Percentiles rank a stretch among this genome's conserved stretches.
Conservation (phyloP, 345 rosid species). For the Syzygium aromaticum region DNA sequence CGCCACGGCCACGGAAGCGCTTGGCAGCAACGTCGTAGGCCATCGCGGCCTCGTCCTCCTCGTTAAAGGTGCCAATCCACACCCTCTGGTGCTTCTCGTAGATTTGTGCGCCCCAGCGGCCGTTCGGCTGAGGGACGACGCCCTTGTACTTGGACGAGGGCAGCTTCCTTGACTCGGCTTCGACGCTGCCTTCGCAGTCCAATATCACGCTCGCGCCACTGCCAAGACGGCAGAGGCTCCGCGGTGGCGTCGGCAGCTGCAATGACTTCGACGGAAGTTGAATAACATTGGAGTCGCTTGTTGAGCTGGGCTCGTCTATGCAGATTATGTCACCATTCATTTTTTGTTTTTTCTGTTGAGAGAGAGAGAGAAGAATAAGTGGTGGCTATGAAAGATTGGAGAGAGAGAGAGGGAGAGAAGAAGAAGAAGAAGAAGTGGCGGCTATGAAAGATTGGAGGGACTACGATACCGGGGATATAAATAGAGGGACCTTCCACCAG, state of each 20-base stretch:
- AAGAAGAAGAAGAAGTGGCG: background rate
- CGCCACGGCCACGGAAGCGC: constrained; percentile 81
- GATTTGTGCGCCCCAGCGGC: constrained; percentile 96
- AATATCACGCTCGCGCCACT: constrained; percentile 52
- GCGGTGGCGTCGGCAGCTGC: background rate
- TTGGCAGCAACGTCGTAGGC: constrained; percentile 78
- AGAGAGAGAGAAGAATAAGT: background rate
- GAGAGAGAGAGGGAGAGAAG: no score
- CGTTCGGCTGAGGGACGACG: constrained; percentile 94
- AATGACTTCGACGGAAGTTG: background rate
- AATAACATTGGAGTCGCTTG: background rate
- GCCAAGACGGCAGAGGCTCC: constrained; percentile 24
- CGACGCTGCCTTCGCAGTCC: constrained; percentile 47
- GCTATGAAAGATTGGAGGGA: background rate
- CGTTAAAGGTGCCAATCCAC: constrained; percentile 89
- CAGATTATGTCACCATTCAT: background rate
- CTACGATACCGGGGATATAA: background rate
- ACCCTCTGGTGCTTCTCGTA: constrained; percentile 98
- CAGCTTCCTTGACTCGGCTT: constrained; percentile 77
- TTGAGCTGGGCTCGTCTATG: background rate
- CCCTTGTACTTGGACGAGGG: constrained; percentile 88
- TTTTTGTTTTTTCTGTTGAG: background rate
- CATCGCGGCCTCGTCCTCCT: constrained; percentile 73
- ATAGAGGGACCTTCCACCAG: background rate
- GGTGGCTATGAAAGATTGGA: background rate